Base-by-base conservation (phyloP, 2,329 filamentous ascomycete species). In the Coniosporium tulheliwenetii region DNA sequence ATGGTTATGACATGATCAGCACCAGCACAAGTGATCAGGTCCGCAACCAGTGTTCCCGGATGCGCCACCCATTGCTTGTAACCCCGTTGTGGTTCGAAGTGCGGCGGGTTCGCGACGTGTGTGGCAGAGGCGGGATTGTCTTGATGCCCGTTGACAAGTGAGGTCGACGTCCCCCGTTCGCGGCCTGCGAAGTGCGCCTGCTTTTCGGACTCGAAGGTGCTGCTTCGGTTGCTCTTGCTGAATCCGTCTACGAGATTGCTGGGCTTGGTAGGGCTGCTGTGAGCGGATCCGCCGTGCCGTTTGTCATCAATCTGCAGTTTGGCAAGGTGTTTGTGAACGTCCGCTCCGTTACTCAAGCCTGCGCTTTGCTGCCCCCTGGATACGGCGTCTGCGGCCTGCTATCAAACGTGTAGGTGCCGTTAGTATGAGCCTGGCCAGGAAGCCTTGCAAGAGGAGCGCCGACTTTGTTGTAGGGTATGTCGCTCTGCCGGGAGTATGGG, bases 11-110 rank as follows among this genome's bases (percentile, higher is more conserved):
- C 80, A 62, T 96, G 91, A 60, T 98, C 89, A 37, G 91, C 86
- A 48, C 91, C 91, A 47, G 91, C 89, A 63, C 87, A 95, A 34
- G 86, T 95, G 48, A 98, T 70, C 36, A 98, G 75, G 58, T 96
- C 87, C 39, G 91, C 91, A 38, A 98, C 82, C 43, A 98, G 73
- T 29, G 87, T 96, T 44, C 91, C 91, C 35, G 91, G 87, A 65
- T 96, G 91, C 15, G 91, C 91, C 47, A 98, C 89, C 91, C 91
- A 98, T 65, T 94, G 85, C 67, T 91, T 91, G 62, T 98, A 98
- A 39, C 91, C 91, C 7, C 87, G 85, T 57, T 89, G 87, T 14
- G 85, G 79, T 58, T 85, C 75, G 58, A 82, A 82, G 35, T 61
- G 50, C 16, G 58, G 80, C 70, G 52, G 69, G 70, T 69, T 70